Base-by-base conservation (phyloP, 2,329 filamentous ascomycete genomes). In the Corinectria fuckeliana region DNA sequence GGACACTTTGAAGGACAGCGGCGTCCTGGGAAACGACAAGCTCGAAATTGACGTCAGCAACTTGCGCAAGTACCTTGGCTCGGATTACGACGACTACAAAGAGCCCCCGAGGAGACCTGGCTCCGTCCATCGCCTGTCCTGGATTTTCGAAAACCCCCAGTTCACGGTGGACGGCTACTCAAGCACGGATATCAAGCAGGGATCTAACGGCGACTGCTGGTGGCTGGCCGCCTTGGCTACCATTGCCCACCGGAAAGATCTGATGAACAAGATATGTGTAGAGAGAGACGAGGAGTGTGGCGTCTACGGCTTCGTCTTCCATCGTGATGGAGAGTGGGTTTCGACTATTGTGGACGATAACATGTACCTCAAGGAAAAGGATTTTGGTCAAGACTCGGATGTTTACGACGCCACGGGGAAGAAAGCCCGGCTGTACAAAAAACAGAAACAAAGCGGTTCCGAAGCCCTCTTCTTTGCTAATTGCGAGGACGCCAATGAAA, bases 221-320 rank as follows among this genome's bases (percentile, higher is more conserved):
- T 86, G 90, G 72, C 81, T 92, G 71, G 88, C 89, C 4, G 88
- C 88, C 0, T 75, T 92, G 14, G 87, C 86, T 18, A 89, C 88
- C 0, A 83, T 91, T 65, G 87, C 85, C 10, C 89, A 90, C 64
- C 86, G 88, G 63, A 77, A 82, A 50, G 85, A 83, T 2, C 72
- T 91, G 28, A 88, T 92, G 68, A 82, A 89, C 54, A 83, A 81
- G 57, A 81, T 92, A 7, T 92, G 89, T 62, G 86, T 92, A 36
- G 85, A 82, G 6, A 81, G 84, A 5, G 84, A 92, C 63, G 87
- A 91, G 77, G 84, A 71, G 78, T 90, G 77, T 42, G 89, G 89
- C 5, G 88, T 91, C 1, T 91, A 91, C 66, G 89, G 89, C 3
- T 91, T 91, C 65, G 88, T 91, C 26, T 91, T 91, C 72, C 85